Percentiles rank a stretch among this genome's conserved stretches.
Evolutionary conservation across 1,284 basidiomycete species (phyloP).

Genomic region (Ganoderma resinaceum): DNA sequence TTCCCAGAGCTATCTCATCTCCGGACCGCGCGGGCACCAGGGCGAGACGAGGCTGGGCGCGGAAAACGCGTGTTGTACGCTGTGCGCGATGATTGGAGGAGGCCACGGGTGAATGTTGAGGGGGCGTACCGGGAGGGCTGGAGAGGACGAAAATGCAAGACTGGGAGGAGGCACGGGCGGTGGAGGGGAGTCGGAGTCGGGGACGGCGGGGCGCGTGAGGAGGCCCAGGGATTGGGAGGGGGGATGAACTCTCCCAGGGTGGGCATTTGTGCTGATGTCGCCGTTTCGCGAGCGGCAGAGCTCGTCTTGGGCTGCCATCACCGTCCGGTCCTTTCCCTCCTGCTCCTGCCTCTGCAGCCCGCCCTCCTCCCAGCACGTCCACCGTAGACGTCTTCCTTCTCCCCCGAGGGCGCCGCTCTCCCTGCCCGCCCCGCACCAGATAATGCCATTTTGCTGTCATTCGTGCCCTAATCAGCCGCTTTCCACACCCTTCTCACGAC

Average conservation of each 20-base stretch:
- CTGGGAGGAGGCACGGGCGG: conserved; percentile 6
- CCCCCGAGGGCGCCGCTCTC: conserved; percentile 25
- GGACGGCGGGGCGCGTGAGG: conserved; percentile 12
- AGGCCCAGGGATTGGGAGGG: conserved; percentile 2
- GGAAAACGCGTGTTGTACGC: conserved; percentile 4
- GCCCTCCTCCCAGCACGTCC: conserved; percentile 24
- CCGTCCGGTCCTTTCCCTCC: conserved; percentile 20
- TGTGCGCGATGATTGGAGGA: background rate
- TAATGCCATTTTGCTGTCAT: conserved; percentile 49
- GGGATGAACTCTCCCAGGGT: conserved; percentile 29
- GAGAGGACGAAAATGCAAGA: conserved; percentile 7
- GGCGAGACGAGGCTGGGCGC: conserved; percentile 1
- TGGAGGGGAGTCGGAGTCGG: conserved; percentile 8
- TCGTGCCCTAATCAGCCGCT: conserved; percentile 24
- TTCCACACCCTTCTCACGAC: conserved; percentile 18
- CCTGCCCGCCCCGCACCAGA: conserved; percentile 39
- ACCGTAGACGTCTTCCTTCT: conserved; percentile 22
- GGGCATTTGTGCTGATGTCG: conserved; percentile 35
- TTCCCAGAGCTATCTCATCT: conserved; percentile 14
- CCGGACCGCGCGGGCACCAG: conserved; percentile 5
- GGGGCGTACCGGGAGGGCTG: background rate
- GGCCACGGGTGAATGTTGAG: background rate
- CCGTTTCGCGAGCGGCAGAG: conserved; percentile 29
- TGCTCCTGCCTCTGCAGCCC: conserved; percentile 16
- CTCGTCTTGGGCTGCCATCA: conserved; percentile 4